Evolutionary conservation across 1,139 yeast species (phyloP), one percentile per base, ranked within the genome.

Genomic region (Arxiozyma bovina): DNA sequence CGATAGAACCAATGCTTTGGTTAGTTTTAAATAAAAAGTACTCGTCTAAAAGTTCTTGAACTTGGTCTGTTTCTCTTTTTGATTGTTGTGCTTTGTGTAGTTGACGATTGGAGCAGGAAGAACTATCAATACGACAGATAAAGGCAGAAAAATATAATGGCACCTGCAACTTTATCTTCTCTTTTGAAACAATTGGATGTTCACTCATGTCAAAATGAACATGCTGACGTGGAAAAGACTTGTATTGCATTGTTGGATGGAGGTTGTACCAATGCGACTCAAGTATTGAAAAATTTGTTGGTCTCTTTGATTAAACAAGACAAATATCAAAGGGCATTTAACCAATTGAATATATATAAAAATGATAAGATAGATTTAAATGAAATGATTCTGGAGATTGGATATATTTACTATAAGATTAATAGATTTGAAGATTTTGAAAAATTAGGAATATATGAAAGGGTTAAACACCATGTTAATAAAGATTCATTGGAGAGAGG

Each of bases 231-330:
- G 8, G 72, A 74, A 51, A 76, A 74, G 43, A 67, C 74, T 11
- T 77, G 83, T 11, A 61, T 67, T 52, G 68, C 72, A 51, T 71
- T 77, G 45, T 69, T 82, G 54, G 67, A 70, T 34, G 57, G 53
- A 30, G 70, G 72, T 52, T 70, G 76, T 21, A 71, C 77, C 44
- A 69, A 76, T 48, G 86, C 84, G 60, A 62, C 54, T 18, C 55
- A 53, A 12, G 60, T 61, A 4, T 50, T 83, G 61, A 81, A 77
- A 62, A 77, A 84, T 60, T 81, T 84, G 63, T 70, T 88, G 45
- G 83, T 84, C 7, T 82, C 96, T 1, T 73, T 85, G 63, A 85
- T 87, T 67, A 83, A 85, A 64, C 75, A 84, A 63, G 96, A 89
- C 66, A 77, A 77, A 61, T 88, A 85, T 67, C 71, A 72, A 53